Conservation (phyloP, 2,329 filamentous ascomycete genomes). For the Aspergillus sp. region DNA sequence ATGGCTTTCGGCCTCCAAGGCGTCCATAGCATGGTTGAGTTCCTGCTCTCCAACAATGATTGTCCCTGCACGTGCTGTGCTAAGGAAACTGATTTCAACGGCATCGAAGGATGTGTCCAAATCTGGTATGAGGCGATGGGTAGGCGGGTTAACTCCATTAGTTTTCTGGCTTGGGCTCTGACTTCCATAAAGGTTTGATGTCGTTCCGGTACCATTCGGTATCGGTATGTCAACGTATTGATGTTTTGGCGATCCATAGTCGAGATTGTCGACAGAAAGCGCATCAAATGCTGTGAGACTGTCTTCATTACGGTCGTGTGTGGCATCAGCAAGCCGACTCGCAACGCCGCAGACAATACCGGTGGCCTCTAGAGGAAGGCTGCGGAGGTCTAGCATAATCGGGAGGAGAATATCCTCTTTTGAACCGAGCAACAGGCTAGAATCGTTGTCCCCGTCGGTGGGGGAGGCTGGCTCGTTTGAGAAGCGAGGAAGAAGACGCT, state of each 20-base stretch:
- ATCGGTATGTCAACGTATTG: slow-evolving; percentile 10
- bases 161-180: slow-evolving; percentile 12
- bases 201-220: slow-evolving; percentile 14
- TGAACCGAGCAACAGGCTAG: slow-evolving; percentile 73
- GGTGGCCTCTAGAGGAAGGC: slow-evolving; percentile 80
- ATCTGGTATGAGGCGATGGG: slow-evolving; percentile 34
- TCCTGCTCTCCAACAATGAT: slow-evolving; percentile 81
- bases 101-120: slow-evolving; percentile 33
- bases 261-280: slow-evolving; percentile 16
- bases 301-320: slow-evolving; percentile 49
- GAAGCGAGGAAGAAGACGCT: slow-evolving; percentile 62
- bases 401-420: slow-evolving; percentile 71
- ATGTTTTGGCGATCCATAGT: slow-evolving; percentile 13
- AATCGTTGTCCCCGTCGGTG: slow-evolving; percentile 43
- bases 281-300: slow-evolving; percentile 20
- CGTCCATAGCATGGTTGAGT: slow-evolving; percentile 69
- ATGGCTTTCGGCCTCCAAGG: slow-evolving; percentile 53
- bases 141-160: slow-evolving; percentile 12
- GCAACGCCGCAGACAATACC: slow-evolving; percentile 95
- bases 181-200: slow-evolving; percentile 11
- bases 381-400: slow-evolving; percentile 81
- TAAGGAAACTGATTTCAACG: slow-evolving; percentile 86
- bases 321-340: slow-evolving; percentile 73
- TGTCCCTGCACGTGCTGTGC: slow-evolving; percentile 82
- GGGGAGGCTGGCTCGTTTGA: slow-evolving; percentile 55